Base-by-base conservation (phyloP, 164 flowering plant species). In the Houttuynia cordata region DNA sequence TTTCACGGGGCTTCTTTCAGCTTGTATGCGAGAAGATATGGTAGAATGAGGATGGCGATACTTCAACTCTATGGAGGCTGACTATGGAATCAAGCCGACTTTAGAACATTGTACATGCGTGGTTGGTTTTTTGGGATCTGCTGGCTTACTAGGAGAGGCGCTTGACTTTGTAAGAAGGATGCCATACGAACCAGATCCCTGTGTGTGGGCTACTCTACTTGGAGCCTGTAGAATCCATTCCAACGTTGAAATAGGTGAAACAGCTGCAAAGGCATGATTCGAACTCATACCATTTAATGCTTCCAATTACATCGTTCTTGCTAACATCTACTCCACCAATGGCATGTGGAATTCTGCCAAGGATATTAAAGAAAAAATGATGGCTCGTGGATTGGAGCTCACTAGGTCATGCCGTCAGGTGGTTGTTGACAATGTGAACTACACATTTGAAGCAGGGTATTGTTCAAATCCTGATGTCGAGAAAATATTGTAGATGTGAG, bases 41-140 rank as follows among this genome's bases (percentile, higher is more conserved):
- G 71, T 78, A 41, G 71, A 78, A 54, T 62, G 70, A 56, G 81
- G 78, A 42, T 70, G 78, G 76, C 60, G 71, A 62, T 78, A 66
- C 65, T 72, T 78, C 64, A 64, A 62, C 62, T 64, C 54, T 34
- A 66, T 78, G 78, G 65, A 67, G 55, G 19, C n/a, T 20, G 20
- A 39, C 8, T 69, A 65, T 58, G 80, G 74, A 59, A 65, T 74
- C 49, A 56, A 51, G 55, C 72, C 76, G 40, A 59, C 60, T 58
- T 67, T 71, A 58, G 78, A 78, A 30, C 81, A 73, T 56, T 64
- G 70, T 59, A 68, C 73, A 51, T 73, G 78, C 71, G 70, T 78
- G 78, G 72, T 78, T 45, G 73, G 70, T 30, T 57, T 73, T 60
- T 30, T 75, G 60, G 75, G 79, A 24, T 24, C 72, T 53, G 72